Percentiles rank a stretch among this genome's conserved stretches.
phyloP scores from a whole-genome alignment of 805 yeast species.

The Suhomyces canberraensis region DNA sequence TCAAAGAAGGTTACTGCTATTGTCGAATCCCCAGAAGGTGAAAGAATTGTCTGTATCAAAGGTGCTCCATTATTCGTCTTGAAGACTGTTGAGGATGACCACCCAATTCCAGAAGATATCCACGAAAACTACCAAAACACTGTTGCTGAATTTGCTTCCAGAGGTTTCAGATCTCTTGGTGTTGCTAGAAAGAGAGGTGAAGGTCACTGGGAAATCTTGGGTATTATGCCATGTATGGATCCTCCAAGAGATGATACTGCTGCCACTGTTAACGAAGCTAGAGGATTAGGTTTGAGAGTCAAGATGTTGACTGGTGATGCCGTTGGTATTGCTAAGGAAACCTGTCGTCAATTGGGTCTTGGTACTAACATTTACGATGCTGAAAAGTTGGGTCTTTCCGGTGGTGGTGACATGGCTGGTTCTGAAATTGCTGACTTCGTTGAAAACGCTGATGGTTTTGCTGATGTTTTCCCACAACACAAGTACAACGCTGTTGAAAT shows the following conservation, averaged over 20 bases:
- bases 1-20: constrained; percentile 94
- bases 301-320: constrained; percentile 99
- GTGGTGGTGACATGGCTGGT: constrained; percentile 94
- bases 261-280: constrained; percentile 88
- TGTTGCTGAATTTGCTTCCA: constrained; percentile 95
- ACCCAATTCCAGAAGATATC: constrained; percentile 91
- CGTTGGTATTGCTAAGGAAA: constrained; percentile 97
- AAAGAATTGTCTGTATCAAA: constrained; percentile 91
- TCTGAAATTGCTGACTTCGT: constrained; percentile 96
- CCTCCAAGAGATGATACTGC: constrained; percentile 99
- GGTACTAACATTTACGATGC: constrained; percentile 97
- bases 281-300: constrained; percentile 86
- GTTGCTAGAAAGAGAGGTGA: constrained; percentile 98
- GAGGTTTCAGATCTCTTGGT: constrained; percentile 98
- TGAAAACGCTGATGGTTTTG: constrained; percentile 97
- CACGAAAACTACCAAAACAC: constrained; percentile 94
- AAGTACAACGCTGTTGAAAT: constrained; percentile 94
- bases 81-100: constrained; percentile 96
- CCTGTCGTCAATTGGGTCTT: constrained; percentile 95
- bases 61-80: constrained; percentile 98
- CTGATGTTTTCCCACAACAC: constrained; percentile 98
- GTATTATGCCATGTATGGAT: constrained; percentile 98
- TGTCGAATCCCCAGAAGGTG: constrained; percentile 95
- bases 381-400: constrained; percentile 93
- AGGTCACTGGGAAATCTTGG: constrained; percentile 96